These are phyloP conservation scores for Yarrowia osloensis DNA, from an alignment of 805 yeast genomes.

Conservation along the genomic window DNA sequence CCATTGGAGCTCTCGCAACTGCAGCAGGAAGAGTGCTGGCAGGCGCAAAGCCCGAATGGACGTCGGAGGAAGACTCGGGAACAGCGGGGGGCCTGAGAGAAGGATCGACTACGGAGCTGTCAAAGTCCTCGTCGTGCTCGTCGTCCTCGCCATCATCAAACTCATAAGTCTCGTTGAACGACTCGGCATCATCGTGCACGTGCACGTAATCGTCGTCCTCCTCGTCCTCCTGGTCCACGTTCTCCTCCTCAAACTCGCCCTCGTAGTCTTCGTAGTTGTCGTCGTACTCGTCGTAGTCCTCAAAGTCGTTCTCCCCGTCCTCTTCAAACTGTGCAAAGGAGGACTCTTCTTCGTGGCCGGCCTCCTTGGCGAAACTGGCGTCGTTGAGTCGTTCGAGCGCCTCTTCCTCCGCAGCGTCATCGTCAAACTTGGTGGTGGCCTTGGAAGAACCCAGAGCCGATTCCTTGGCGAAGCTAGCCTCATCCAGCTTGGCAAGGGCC, in stretches of 20 bases:
- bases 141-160: background rate
- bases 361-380: background rate
- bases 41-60: background rate
- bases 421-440: background rate
- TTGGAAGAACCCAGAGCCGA: background rate
- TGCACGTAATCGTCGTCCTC: background rate
- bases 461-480: background rate
- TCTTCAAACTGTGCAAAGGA: constrained; percentile 4
- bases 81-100: background rate
- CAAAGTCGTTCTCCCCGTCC: constrained; percentile 22
- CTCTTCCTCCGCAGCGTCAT: background rate
- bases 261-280: constrained; percentile 24
- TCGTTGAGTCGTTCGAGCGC: background rate
- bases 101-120: background rate
- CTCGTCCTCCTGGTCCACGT: background rate
- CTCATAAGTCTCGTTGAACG: background rate
- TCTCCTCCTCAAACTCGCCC: constrained; percentile 10
- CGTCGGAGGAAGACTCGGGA: background rate
- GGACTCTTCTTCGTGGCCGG: background rate
- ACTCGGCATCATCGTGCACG: background rate
- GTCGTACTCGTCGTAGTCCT: constrained; percentile 31
- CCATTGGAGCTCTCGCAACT: constrained; percentile 4
- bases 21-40: constrained; percentile 17
- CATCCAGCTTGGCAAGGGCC: background rate
- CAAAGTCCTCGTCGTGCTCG: constrained; percentile 13